Percentiles rank a stretch among this genome's conserved stretches.
Conservation (phyloP, 441 rosid genomes). For the Sinapis alba region DNA sequence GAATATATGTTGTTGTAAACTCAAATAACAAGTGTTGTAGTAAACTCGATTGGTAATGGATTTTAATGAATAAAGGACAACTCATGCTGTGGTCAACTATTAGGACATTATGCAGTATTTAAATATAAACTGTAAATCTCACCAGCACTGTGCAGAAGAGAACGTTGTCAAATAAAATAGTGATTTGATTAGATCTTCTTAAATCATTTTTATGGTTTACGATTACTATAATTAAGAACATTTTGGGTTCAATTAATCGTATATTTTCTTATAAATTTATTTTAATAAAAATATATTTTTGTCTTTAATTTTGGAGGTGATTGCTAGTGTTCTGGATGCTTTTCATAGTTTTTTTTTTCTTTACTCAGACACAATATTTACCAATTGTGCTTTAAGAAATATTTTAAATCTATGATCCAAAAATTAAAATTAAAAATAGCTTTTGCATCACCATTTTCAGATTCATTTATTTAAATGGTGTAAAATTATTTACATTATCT, state of each 20-base stretch:
- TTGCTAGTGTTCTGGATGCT: no score
- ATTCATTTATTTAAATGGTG: no score
- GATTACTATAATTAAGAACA: neutral
- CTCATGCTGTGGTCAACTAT: constrained; percentile 22
- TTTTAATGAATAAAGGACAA: neutral
- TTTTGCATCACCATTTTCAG: no score
- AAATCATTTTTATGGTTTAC: neutral
- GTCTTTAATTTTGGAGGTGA: no score
- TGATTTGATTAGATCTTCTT: neutral
- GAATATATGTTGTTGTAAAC: constrained; percentile 13
- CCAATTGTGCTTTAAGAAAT: no score
- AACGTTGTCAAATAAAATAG: neutral
- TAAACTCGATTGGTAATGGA: neutral
- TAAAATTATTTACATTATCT: no score
- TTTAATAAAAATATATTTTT: no score
- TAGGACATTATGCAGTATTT: neutral
- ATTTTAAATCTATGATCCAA: no score
- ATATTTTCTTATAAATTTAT: no score
- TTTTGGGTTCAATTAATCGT: neutral
- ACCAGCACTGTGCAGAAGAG: neutral
- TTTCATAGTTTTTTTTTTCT: no score
- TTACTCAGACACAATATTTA: no score
- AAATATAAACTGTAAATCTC: neutral
- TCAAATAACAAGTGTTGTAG: constrained; percentile 6
- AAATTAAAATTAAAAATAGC: no score